Evolutionary conservation across 2,329 filamentous ascomycete species (phyloP).

Genomic region (Myriosclerotinia scirpicola): DNA sequence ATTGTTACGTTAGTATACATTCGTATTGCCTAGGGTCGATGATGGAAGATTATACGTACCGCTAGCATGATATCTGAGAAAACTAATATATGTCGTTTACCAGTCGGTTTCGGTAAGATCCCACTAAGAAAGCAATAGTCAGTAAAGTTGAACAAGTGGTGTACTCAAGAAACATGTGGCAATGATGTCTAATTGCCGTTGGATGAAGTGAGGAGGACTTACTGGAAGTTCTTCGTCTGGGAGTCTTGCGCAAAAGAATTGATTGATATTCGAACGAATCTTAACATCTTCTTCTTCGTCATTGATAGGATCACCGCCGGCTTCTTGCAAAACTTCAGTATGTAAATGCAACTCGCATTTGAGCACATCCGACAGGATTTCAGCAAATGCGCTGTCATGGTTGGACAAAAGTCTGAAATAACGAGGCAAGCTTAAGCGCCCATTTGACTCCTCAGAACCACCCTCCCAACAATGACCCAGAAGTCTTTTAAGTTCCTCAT

Average conservation of each 20-base stretch:
- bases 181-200: neutral
- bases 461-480: neutral
- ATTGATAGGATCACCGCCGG: too few relatives aligned
- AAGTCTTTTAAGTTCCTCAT: neutral
- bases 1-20: too few relatives aligned
- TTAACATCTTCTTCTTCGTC: too few relatives aligned
- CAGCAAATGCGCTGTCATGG: neutral
- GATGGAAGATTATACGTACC: too few relatives aligned
- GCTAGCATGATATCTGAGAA: too few relatives aligned
- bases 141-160: neutral
- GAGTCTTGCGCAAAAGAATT: neutral
- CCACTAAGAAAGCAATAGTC: neutral
- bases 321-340: fast-evolving
- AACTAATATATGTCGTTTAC: too few relatives aligned
- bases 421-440: neutral
- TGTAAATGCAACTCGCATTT: neutral
- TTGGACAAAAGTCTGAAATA: neutral
- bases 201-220: neutral
- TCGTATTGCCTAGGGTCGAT: too few relatives aligned
- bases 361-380: neutral
- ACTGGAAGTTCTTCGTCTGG: neutral
- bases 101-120: neutral
- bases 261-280: neutral
- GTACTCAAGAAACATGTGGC: neutral
- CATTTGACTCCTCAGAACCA: neutral